These are phyloP conservation scores for Malassezia furfur DNA, from an alignment of 1,284 basidiomycete species.

Conservation along the genomic window DNA sequence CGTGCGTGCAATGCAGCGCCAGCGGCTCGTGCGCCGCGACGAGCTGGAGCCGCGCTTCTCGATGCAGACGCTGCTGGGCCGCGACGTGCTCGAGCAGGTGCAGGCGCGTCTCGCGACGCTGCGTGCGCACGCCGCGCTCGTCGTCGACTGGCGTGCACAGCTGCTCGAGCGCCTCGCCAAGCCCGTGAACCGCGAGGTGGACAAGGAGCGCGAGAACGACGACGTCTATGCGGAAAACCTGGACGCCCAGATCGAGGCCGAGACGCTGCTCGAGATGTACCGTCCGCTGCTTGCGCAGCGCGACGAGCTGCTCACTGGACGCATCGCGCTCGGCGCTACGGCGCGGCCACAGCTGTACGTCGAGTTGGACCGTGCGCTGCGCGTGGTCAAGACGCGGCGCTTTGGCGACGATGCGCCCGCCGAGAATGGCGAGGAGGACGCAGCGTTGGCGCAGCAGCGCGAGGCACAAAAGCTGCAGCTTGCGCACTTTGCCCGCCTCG, in stretches of 20 bases:
- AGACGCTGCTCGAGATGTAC: conserved; percentile 43
- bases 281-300: conserved; percentile 34
- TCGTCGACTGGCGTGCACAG: conserved; percentile 29
- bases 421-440: conserved; percentile 18
- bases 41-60: background rate
- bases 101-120: conserved; percentile 15
- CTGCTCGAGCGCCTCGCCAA: conserved; percentile 25
- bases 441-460: conserved; percentile 21
- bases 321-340: conserved; percentile 28
- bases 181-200: conserved; percentile 39
- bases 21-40: background rate
- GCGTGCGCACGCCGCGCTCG: conserved; percentile 25
- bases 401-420: background rate
- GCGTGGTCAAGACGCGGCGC: conserved; percentile 14
- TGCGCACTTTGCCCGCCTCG: conserved; percentile 29
- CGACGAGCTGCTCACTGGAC: conserved; percentile 33
- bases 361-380: conserved; percentile 25
- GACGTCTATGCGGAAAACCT: conserved; percentile 44
- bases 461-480: conserved; percentile 32
- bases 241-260: conserved; percentile 41
- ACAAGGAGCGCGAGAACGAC: conserved; percentile 34
- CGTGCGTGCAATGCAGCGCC: conserved; percentile 1
- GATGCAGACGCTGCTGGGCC: background rate
- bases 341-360: conserved; percentile 29
- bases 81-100: conserved; percentile 6